Base-by-base conservation (phyloP, 164 flowering plant genomes). In the Litsea cubeba region DNA sequence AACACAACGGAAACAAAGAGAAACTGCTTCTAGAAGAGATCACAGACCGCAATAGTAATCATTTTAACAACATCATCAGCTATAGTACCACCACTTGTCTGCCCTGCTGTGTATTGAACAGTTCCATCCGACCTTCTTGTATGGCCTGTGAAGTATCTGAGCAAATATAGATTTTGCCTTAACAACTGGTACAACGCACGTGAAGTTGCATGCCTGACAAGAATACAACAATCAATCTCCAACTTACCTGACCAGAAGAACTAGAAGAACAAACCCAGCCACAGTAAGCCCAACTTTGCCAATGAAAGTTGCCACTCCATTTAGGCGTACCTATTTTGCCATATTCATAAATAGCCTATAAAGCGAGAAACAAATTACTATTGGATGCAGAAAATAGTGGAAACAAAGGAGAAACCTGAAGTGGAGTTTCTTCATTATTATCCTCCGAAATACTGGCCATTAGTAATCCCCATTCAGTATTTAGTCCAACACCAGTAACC, bases 371-470 rank as follows among this genome's bases (percentile, higher is more conserved):
- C 17, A 20, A 14, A 20, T 54, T 54, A 54, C 60, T 20, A 54
- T 14, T 30, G 10, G 22, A 15, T 17, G 20, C 22, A 68, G 40
- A 35, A 17, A 11, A 66, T 11, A 65, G 14, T 12, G 12, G 46
- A 8, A 28, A 66, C 28, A 40, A 71, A 50, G 51, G 26, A 65
- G 60, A 32, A 71, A 92, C 99, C 95, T 96, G 99, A 88, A 96
- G 86, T 0, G 99, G 99, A 58, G 99, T 96, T 81, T 96, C 99
- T 86, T 96, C 99, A 72, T 94, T 95, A 76, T 84, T 89, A 74
- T 96, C 99, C 79, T 92, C 98, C 24, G 97, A 89, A 23, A 96
- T 92, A 82, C 97, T 94, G 25, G 97, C 94, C 99, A 96, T 94
- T 22, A 96, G 88, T 79, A 94, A 77, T 68, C 99, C 99, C 99